These are phyloP conservation scores for Escallonia rubra DNA, from an alignment of 129 eudicot species.

Conservation along the genomic window DNA sequence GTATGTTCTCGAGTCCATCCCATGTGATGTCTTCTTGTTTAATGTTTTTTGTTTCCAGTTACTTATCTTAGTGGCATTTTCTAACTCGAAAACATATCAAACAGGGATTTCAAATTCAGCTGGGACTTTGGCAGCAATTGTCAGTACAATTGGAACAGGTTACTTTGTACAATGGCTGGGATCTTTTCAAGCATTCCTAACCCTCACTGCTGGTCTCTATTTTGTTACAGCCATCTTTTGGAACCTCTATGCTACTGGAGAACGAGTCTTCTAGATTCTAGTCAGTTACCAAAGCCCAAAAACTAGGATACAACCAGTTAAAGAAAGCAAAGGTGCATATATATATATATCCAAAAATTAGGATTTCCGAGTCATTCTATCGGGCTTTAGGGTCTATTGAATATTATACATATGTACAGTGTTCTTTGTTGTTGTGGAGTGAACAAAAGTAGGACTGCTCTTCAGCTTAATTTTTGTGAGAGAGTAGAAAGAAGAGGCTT, in stretches of 20 bases:
- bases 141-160: slow-evolving; percentile 91
- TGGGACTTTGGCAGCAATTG: slow-evolving; percentile 89
- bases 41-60: background rate
- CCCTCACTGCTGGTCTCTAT: slow-evolving; percentile 79
- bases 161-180: slow-evolving; percentile 91
- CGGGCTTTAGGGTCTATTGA: background rate
- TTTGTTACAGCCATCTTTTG: slow-evolving; percentile 73
- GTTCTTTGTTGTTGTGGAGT: background rate
- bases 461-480: background rate
- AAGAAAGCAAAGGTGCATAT: background rate
- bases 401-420: background rate
- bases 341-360: background rate
- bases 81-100: background rate
- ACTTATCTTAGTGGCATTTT: background rate
- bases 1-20: slow-evolving; percentile 33
- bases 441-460: background rate
- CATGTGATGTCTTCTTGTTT: background rate
- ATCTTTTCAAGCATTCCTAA: slow-evolving; percentile 85
- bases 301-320: too few species aligned
- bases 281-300: background rate
- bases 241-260: slow-evolving; percentile 82
- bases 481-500: background rate
- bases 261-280: slow-evolving; percentile 58
- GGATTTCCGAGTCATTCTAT: slow-evolving; percentile 1
- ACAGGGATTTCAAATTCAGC: slow-evolving; percentile 90